Evolutionary conservation across 495 filamentous ascomycete species (phyloP).

Genomic region (Hypoxylon crocopeplum): DNA sequence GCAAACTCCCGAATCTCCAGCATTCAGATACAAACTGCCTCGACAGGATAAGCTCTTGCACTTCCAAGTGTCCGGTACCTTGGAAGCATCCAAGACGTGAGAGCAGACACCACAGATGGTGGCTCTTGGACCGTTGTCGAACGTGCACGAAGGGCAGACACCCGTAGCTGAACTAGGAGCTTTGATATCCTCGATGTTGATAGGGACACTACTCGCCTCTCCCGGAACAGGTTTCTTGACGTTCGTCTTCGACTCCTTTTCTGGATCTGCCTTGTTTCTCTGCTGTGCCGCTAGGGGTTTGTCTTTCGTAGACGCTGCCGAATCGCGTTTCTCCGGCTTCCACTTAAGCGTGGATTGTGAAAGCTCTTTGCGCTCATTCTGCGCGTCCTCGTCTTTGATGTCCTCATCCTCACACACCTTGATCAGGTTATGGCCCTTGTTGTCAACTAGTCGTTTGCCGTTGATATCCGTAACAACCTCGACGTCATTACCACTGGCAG

Average conservation of each 20-base stretch:
- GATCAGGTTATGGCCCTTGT: slow-evolving; percentile 66
- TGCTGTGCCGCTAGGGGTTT: slow-evolving; percentile 1
- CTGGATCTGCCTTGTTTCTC: background rate
- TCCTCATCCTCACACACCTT: slow-evolving; percentile 77
- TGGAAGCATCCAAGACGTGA: slow-evolving; percentile 64
- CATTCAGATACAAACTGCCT: slow-evolving; percentile 65
- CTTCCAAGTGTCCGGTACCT: slow-evolving; percentile 62
- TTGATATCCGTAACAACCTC: slow-evolving; percentile 61
- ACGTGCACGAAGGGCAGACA: slow-evolving; percentile 68
- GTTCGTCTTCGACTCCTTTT: background rate
- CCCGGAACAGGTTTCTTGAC: background rate
- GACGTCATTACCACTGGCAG: slow-evolving; percentile 47
- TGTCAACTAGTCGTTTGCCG: slow-evolving; percentile 65
- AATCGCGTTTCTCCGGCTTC: slow-evolving; percentile 9
- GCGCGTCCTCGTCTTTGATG: slow-evolving; percentile 62
- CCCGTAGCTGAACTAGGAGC: slow-evolving; percentile 6
- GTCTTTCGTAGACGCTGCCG: background rate
- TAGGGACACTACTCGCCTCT: slow-evolving; percentile 2
- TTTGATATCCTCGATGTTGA: slow-evolving; percentile 13
- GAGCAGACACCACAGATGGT: slow-evolving; percentile 69
- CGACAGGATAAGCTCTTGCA: slow-evolving; percentile 62
- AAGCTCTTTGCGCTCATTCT: slow-evolving; percentile 68
- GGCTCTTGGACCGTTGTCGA: slow-evolving; percentile 57
- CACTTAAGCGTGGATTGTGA: slow-evolving; percentile 40
- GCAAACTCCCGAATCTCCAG: slow-evolving; percentile 68